Evolutionary conservation across 306 rosid genomes (phyloP).

Genomic region (Cucumis cinereus): DNA sequence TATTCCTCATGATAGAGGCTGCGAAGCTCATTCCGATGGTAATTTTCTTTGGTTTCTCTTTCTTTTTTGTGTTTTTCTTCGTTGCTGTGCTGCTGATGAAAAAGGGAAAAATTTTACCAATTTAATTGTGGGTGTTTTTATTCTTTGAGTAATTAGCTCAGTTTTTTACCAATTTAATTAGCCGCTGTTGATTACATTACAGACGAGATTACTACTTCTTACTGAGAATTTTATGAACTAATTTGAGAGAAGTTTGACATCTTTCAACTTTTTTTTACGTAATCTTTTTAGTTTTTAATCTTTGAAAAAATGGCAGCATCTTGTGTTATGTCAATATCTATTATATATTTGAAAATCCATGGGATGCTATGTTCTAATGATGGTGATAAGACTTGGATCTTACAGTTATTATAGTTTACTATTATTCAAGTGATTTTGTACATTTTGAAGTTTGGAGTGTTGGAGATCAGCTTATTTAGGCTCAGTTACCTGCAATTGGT

Average conservation of each 20-base stretch:
- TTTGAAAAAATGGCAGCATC: neutral
- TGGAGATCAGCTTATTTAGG: neutral
- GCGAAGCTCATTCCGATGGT: conserved; percentile 99
- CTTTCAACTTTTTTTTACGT: neutral
- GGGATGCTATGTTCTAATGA: neutral
- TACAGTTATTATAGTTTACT: neutral
- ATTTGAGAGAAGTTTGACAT: neutral
- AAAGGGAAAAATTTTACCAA: neutral
- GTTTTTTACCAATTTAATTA: too few species aligned
- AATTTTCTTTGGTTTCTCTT: neutral
- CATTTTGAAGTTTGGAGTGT: neutral
- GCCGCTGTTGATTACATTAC: neutral
- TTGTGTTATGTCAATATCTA: neutral
- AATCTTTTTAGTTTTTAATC: neutral
- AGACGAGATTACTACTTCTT: neutral
- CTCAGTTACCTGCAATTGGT: neutral
- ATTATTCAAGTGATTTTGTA: neutral
- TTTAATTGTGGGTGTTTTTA: neutral
- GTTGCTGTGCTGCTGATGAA: neutral
- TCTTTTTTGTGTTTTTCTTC: neutral
- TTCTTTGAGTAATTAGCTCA: neutral
- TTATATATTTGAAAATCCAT: neutral
- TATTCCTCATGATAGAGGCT: conserved; percentile 86
- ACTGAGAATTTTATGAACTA: neutral
- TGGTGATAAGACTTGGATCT: neutral